These are phyloP conservation scores for Epichloe sp. DNA, from an alignment of 2,329 filamentous ascomycete genomes.

Conservation along the genomic window DNA sequence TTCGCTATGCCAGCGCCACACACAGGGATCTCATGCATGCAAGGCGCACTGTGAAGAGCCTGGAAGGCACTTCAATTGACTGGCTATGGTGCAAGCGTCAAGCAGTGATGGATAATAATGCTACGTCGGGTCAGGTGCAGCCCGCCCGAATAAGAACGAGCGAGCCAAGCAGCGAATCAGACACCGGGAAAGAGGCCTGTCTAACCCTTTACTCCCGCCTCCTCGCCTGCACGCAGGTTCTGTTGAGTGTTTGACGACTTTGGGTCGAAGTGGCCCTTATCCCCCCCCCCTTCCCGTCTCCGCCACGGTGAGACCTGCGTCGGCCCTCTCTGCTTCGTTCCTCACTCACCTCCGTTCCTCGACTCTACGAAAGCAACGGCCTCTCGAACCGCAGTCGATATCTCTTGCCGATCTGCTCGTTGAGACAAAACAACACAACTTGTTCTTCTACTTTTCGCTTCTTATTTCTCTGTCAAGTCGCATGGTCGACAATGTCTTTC, in stretches of 20 bases:
- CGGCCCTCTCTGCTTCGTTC: slow-evolving; percentile 7
- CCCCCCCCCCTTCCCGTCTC: slow-evolving; percentile 5
- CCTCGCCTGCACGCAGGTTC: not conserved
- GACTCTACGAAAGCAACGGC: slow-evolving; percentile 1
- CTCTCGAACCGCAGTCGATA: slow-evolving; percentile 8
- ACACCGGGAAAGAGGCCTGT: not conserved
- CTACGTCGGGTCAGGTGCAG: slow-evolving; percentile 2
- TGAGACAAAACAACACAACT: slow-evolving; percentile 6
- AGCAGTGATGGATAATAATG: not conserved
- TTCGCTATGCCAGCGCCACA: not conserved
- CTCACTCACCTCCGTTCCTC: not conserved
- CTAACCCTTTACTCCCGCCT: not conserved
- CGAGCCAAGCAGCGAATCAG: slow-evolving; percentile 1
- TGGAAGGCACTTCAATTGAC: not conserved
- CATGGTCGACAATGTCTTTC: slow-evolving; percentile 23
- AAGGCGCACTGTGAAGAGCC: slow-evolving; percentile 6
- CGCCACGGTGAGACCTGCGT: slow-evolving; percentile 9
- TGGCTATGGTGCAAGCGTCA: not conserved
- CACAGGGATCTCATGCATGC: not conserved
- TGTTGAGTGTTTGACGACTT: not conserved
- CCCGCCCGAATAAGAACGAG: not conserved
- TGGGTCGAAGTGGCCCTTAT: not conserved
- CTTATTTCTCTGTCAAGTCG: slow-evolving; percentile 7
- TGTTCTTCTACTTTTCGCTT: slow-evolving; percentile 3
- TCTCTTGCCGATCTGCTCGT: not conserved